Evolutionary conservation across 2,329 filamentous ascomycete species (phyloP).

Genomic region (Ophiostoma novo-ulmi): DNA sequence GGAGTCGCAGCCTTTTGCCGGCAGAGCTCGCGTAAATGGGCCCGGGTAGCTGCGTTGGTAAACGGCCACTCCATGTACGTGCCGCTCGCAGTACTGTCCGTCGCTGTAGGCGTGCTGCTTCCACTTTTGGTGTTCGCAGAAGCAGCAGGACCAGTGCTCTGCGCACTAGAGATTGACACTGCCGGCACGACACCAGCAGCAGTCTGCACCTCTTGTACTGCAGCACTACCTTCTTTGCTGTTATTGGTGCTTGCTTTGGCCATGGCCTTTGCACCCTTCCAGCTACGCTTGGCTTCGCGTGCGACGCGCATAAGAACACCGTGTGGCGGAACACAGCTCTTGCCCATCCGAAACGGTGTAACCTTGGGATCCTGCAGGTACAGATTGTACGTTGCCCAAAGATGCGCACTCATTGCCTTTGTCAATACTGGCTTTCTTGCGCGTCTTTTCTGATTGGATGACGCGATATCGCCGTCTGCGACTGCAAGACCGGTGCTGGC

Average conservation of each 20-base stretch:
- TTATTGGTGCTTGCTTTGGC: slow-evolving; percentile 19
- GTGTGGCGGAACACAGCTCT: slow-evolving; percentile 58
- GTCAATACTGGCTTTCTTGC: slow-evolving; percentile 55
- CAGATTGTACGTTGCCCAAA: slow-evolving; percentile 61
- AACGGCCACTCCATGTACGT: slow-evolving; percentile 60
- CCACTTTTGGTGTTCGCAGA: slow-evolving; percentile 41
- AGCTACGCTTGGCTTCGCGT: slow-evolving; percentile 60
- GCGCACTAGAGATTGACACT: neutral
- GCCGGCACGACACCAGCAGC: neutral
- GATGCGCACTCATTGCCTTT: slow-evolving; percentile 58
- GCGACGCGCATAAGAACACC: slow-evolving; percentile 61
- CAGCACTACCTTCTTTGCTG: neutral
- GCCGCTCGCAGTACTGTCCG: slow-evolving; percentile 31
- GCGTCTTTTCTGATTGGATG: neutral
- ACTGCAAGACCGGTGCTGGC: slow-evolving; percentile 16
- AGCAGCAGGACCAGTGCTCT: neutral
- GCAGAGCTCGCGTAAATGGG: slow-evolving; percentile 59
- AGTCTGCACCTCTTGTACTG: neutral
- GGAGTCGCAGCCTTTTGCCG: slow-evolving; percentile 47
- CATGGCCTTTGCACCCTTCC: slow-evolving; percentile 55
- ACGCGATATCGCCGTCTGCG: slow-evolving; percentile 6
- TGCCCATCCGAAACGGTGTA: slow-evolving; percentile 60
- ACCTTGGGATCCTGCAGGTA: slow-evolving; percentile 64
- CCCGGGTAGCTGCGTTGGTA: slow-evolving; percentile 57
- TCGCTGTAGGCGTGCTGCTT: slow-evolving; percentile 51